Evolutionary conservation across 2,329 filamentous ascomycete species (phyloP).

Genomic region (Talaromyces albobiverticillius): DNA sequence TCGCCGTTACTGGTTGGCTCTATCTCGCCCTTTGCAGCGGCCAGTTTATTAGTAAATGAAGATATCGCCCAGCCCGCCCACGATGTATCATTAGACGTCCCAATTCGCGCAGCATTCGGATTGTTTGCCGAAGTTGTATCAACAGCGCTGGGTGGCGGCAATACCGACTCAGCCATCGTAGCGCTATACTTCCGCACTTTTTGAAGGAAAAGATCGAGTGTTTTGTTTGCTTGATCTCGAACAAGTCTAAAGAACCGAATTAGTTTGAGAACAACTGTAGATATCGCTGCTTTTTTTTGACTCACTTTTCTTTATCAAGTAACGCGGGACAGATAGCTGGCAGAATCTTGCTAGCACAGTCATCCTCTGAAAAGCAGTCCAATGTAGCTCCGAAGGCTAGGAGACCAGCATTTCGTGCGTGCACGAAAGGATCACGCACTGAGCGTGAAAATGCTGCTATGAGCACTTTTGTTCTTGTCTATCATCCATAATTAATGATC

Average conservation of each 20-base stretch:
- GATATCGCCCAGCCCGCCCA: slow-evolving; percentile 99
- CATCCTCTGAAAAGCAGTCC: slow-evolving; percentile 85
- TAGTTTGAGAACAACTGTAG: not conserved
- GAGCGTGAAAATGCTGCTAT: slow-evolving; percentile 89
- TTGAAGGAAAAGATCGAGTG: slow-evolving; percentile 79
- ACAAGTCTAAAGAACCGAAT: slow-evolving; percentile 53
- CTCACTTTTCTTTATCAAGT: slow-evolving; percentile 85
- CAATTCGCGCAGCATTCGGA: slow-evolving; percentile 65
- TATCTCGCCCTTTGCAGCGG: slow-evolving; percentile 82
- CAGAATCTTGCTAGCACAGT: slow-evolving; percentile 78
- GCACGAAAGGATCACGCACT: slow-evolving; percentile 88
- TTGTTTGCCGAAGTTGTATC: slow-evolving; percentile 30
- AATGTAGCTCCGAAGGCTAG: slow-evolving; percentile 81
- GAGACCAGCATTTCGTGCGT: slow-evolving; percentile 84
- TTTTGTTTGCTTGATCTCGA: slow-evolving; percentile 86
- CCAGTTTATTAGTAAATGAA: slow-evolving; percentile 93
- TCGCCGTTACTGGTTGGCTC: slow-evolving; percentile 55
- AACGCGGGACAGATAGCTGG: slow-evolving; percentile 80
- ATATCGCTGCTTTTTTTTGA: not conserved
- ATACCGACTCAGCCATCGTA: slow-evolving; percentile 73
- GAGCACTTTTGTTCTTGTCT: slow-evolving; percentile 83
- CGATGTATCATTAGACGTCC: slow-evolving; percentile 67
- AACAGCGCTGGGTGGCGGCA: slow-evolving; percentile 63
- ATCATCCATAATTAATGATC: slow-evolving; percentile 18
- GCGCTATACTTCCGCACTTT: slow-evolving; percentile 75